Evolutionary conservation across 768 basidiomycete species (phyloP).

Genomic region (Dacryopinax primogenitus): DNA sequence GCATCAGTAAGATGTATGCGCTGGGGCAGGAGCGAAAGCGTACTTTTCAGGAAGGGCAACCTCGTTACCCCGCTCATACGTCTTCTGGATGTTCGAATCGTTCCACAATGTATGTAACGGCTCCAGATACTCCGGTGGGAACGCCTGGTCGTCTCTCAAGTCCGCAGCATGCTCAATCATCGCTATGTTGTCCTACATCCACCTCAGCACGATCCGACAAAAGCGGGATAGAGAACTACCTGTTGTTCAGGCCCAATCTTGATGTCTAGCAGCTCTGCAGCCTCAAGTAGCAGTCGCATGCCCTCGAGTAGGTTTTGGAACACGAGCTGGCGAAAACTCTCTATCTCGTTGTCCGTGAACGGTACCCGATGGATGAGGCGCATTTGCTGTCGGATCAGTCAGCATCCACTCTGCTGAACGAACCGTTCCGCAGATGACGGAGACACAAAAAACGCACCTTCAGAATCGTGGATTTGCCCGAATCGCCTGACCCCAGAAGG

Average conservation of each 20-base stretch:
- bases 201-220: neutral
- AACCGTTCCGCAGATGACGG: neutral
- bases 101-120: constrained; percentile 62
- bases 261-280: constrained; percentile 81
- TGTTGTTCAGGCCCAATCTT: constrained; percentile 50
- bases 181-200: neutral
- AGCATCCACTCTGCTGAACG: neutral
- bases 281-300: constrained; percentile 66
- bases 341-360: constrained; percentile 70
- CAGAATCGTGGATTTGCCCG: constrained; percentile 83
- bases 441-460: constrained; percentile 43
- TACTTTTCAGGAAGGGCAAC: constrained; percentile 86
- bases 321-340: constrained; percentile 79
- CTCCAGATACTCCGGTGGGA: constrained; percentile 52
- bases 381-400: constrained; percentile 81
- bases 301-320: constrained; percentile 87
- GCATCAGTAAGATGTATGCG: neutral
- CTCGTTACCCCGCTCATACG: constrained; percentile 76
- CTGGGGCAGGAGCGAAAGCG: constrained; percentile 17
- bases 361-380: constrained; percentile 81
- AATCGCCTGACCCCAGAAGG: constrained; percentile 83
- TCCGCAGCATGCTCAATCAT: constrained; percentile 52
- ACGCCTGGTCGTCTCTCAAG: constrained; percentile 66
- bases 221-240: constrained; percentile 17
- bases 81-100: constrained; percentile 59